phyloP scores from a whole-genome alignment of 75 land plant genomes.

The Gnetum montanum region DNA sequence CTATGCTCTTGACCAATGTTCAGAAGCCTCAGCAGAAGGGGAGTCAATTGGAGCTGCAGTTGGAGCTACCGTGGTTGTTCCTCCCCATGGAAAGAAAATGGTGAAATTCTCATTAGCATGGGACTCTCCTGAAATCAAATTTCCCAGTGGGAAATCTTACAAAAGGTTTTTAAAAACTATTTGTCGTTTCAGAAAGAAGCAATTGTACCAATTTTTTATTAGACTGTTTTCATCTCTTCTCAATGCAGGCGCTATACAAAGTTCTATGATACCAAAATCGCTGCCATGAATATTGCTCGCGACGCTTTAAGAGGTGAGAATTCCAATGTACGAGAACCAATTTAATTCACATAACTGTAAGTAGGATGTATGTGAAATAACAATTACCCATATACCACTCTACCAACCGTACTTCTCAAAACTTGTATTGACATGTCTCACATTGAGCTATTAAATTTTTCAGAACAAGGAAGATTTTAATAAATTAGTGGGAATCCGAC shows the following conservation, averaged over 20 bases:
- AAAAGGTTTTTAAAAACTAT: constrained; percentile 45
- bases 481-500: no score
- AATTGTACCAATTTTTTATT: neutral
- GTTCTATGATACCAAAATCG: constrained; percentile 67
- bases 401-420: no score
- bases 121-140: constrained; percentile 84
- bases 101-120: constrained; percentile 83
- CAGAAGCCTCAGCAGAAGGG: constrained; percentile 50
- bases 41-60: constrained; percentile 87
- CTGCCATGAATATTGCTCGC: constrained; percentile 68
- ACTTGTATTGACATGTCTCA: no score
- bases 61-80: constrained; percentile 68
- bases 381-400: no score
- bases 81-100: constrained; percentile 34
- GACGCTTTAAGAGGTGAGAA: constrained; percentile 80
- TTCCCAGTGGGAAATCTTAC: constrained; percentile 69
- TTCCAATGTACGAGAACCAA: no score
- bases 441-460: no score
- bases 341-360: no score
- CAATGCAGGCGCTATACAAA: constrained; percentile 84
- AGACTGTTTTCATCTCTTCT: no score
- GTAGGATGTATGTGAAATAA: no score
- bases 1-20: constrained; percentile 21
- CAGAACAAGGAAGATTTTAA: no score
- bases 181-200: neutral